Evolutionary conservation across 495 filamentous ascomycete genomes (phyloP), one percentile per base, ranked within the genome.

Genomic region (Talaromyces stipitatus): DNA sequence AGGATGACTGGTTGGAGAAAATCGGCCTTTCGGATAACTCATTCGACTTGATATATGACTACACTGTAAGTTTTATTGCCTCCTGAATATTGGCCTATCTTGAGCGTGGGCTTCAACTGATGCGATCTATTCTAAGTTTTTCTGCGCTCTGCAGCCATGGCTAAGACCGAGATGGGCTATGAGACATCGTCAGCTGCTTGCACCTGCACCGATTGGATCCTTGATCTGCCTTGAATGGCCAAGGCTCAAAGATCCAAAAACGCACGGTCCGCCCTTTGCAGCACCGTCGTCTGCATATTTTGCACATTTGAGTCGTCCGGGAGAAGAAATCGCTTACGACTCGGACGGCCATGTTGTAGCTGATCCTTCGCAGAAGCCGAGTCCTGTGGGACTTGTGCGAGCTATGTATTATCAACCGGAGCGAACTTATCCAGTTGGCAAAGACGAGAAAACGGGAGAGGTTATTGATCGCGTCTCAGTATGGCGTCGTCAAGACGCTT

Each of bases 181-280:
- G 11, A 78, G 85, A 22, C 83, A 88, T 71, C 71, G 73, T 3
- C 70, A 86, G 56, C 79, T 94, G 20, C 77, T 92, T 27, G 71
- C 79, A 52, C 77, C 79, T 5, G 69, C 73, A 11, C 70, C 69
- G 6, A 69, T 68, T n/a, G 84, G 86, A 18, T 69, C 76, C 29
- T 71, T 95, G 47, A 78, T 94, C 41, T 94, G 91, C 63, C 71
- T 94, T 50, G 90, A 95, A 70, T 95, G 88, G 69, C 90, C 90
- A 0, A 81, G 85, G 14, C 78, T 79, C 60, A 92, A 92, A 69
- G 69, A 80, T 29, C 74, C 83, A 3, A 74, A 69, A 28, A 73
- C 74, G 16, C 73, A 77, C 3, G 90, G 89, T 0, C 90, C 91
- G 14, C 90, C 91, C 26, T 92, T 78, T 72, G 77, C 81, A 29